Conservation (phyloP, 768 basidiomycete genomes). For the Cystofilobasidium macerans region DNA sequence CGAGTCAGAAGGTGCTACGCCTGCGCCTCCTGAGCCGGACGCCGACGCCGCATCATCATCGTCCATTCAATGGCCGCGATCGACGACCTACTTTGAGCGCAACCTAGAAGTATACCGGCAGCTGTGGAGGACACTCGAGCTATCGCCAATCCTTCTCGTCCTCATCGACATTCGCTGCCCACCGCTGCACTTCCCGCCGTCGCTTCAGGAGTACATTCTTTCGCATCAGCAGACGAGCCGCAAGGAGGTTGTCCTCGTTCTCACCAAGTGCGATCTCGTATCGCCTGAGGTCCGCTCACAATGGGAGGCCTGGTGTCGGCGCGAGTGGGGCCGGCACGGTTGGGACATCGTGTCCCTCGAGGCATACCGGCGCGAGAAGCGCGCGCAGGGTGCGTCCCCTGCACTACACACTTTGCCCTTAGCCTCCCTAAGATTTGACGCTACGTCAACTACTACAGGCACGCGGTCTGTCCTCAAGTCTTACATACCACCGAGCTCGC, state of each 20-base stretch:
- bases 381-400: slow-evolving; percentile 18
- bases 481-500: slow-evolving; percentile 55
- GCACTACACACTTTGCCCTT: background rate
- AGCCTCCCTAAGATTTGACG: background rate
- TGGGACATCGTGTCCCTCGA: slow-evolving; percentile 23
- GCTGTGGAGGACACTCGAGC: slow-evolving; percentile 22
- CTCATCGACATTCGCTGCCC: slow-evolving; percentile 26
- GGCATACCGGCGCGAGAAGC: slow-evolving; percentile 17
- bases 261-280: slow-evolving; percentile 26
- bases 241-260: slow-evolving; percentile 25
- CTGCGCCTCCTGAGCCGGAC: no score
- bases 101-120: slow-evolving; percentile 24
- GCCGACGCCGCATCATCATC: background rate
- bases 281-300: slow-evolving; percentile 48
- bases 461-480: slow-evolving; percentile 44
- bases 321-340: slow-evolving; percentile 31
- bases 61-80: slow-evolving; percentile 15
- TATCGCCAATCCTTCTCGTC: slow-evolving; percentile 24
- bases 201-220: slow-evolving; percentile 20
- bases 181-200: slow-evolving; percentile 25
- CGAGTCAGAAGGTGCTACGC: no score
- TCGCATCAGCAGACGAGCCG: slow-evolving; percentile 13
- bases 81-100: slow-evolving; percentile 23
- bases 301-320: slow-evolving; percentile 41
- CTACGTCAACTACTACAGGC: slow-evolving; percentile 20